Evolutionary conservation across 371 early-diverging fungal genomes (phyloP), one percentile per base, ranked within the genome.

Genomic region (Lichtheimia corymbifera): DNA sequence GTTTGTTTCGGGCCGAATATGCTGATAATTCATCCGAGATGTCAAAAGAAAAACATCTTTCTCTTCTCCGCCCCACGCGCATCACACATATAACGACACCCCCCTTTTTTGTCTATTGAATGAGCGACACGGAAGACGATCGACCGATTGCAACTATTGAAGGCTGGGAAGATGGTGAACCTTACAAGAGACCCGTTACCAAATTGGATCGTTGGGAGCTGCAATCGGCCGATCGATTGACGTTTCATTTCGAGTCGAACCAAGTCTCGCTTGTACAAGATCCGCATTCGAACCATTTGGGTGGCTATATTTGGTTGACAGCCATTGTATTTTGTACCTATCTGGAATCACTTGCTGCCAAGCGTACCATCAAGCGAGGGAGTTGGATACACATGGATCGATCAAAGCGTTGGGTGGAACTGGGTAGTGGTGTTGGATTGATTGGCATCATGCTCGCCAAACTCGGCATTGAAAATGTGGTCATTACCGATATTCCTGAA

Each of bases 121-220:
- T 35, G 35, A 35, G 35, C 35, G 35, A 35, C 35, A 35, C 35
- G 11, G 11, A 35, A 35, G 35, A 35, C 35, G 35, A 35, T 35
- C 35, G 11, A 35, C 47, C 54, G 14, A 56, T 56, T 27, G 77
- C 77, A 0, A 81, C 80, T 7, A 71, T 83, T 14, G 71, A 73
- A 50, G 83, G 83, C 14, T 83, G 81, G 81, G 81, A 83, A 50
- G 83, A 83, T 49, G 83, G 83, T 0, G 51, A 73, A 41, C 70
- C 63, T 0, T 80, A 77, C 54, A 70, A 58, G 42, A 63, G 78
- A 52, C 59, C 45, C 5, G 50, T 81, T 27, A 61, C 66, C 44
- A 74, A 70, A 42, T 59, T 83, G n/a, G 83, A 83, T 64, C 79
- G 83, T 9, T 83, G 83, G 83, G 79, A 75, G 42, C 62, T 81